Base-by-base conservation (phyloP, 192 early-diverging fungal species). In the Diversispora eburnea region DNA sequence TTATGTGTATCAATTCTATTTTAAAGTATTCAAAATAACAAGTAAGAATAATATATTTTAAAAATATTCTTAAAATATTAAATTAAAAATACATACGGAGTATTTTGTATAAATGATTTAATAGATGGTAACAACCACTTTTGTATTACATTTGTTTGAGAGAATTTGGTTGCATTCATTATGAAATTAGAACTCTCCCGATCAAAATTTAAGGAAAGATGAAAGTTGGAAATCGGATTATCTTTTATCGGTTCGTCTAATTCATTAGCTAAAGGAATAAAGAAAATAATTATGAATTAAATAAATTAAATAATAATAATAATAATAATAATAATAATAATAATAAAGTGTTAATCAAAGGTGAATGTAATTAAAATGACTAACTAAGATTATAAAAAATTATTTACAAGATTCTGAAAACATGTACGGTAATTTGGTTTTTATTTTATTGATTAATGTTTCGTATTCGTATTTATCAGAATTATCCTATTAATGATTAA, bases 1-100 rank as follows among this genome's bases (percentile, higher is more conserved):
- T 93, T 93, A 70, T 91, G 88, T 55, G 82, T 82, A 48, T 81
- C 85, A 58, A 88, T 86, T 54, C 81, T 82, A 52, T 9, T n/a
- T 68, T 19, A 54, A 46, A 5, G 25, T 22, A 20, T 17, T 5
- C 22, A 42, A 9, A 68, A 46, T 43, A 42, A 72, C 13, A 3
- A 17, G 9, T 59, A 19, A 13, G 22, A 72, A 19, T 70, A 19
- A 78, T 62, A 19, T 76, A 68, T 20, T 77, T 77, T 67, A 59
- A 33, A 59, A 59, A 8, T 22, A 59, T 33, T 22, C n/a, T 59
- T 22, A 59, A 17, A 59, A 33, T 17, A 33, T 33, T 17, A 13
- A 42, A 19, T 42, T 45, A 41, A 17, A 63, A 2, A 54, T 47
- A 72, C 70, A n/a, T 13, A 72, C 70, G 72, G 59, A 9, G 51